Evolutionary conservation across 176 grass and related monocot genomes (phyloP).

Genomic region (Raddia distichophylla): DNA sequence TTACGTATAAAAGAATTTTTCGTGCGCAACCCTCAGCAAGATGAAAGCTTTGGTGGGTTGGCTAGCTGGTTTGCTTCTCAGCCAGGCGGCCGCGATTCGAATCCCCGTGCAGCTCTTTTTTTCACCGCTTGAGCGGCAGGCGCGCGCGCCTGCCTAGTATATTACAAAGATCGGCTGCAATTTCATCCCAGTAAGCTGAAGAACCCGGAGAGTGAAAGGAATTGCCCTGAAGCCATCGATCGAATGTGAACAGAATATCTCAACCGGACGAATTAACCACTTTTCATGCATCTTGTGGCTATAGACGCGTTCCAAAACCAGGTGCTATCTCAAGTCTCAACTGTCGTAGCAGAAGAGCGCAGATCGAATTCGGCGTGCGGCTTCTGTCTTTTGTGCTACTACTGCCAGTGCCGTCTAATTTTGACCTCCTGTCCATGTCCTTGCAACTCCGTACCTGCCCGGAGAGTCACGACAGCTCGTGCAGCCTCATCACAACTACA

Average conservation of each 20-base stretch:
- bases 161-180: not conserved
- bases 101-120: too few relatives aligned
- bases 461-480: not conserved
- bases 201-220: not conserved
- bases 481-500: not conserved
- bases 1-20: too few relatives aligned
- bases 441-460: not conserved
- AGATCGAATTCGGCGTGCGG: conserved; percentile 16
- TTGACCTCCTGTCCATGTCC: conserved; percentile 2
- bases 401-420: not conserved
- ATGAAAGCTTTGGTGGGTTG: too few relatives aligned
- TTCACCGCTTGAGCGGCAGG: too few relatives aligned
- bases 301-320: conserved; percentile 11
- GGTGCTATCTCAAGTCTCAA: not conserved
- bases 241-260: conserved; percentile 44
- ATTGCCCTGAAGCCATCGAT: not conserved
- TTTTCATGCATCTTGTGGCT: not conserved
- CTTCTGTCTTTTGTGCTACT: not conserved
- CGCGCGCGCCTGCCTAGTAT: too few relatives aligned
- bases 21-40: too few relatives aligned
- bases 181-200: not conserved
- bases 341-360: not conserved
- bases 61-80: too few relatives aligned
- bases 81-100: too few relatives aligned
- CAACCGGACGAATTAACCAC: not conserved